These are phyloP conservation scores for Porphyra umbilicalis DNA, from an alignment of 31 red algal species.

Conservation along the genomic window DNA sequence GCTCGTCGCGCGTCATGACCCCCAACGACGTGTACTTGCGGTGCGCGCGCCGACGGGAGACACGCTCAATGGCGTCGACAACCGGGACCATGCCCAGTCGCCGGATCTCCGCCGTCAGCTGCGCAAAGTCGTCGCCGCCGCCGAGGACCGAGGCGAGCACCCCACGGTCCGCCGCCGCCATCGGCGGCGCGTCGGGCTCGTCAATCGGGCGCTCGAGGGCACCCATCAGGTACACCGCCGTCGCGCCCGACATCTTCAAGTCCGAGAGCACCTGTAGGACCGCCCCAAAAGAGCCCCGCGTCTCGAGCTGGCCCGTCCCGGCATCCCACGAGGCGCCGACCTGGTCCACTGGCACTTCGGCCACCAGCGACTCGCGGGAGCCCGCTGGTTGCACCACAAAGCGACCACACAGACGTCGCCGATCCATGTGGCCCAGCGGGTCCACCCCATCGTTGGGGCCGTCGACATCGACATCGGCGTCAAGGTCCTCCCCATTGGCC, in stretches of 20 bases:
- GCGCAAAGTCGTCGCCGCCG: slow-evolving; percentile 43
- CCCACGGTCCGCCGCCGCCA: slow-evolving; percentile 81
- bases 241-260: slow-evolving; percentile 57
- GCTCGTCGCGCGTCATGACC: slow-evolving; percentile 62
- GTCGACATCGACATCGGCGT: slow-evolving; percentile 36
- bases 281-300: slow-evolving; percentile 73
- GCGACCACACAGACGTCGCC: slow-evolving; percentile 55
- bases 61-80: slow-evolving; percentile 88
- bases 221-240: slow-evolving; percentile 92
- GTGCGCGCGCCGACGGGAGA: slow-evolving; percentile 72
- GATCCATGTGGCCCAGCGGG: not conserved
- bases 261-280: slow-evolving; percentile 66
- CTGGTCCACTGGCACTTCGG: slow-evolving; percentile 92
- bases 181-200: slow-evolving; percentile 67
- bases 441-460: slow-evolving; percentile 29
- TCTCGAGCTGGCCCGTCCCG: slow-evolving; percentile 60
- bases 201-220: slow-evolving; percentile 76
- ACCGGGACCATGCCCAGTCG: slow-evolving; percentile 63
- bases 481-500: not conserved
- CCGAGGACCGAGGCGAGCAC: slow-evolving; percentile 70
- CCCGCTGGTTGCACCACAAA: slow-evolving; percentile 89
- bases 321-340: slow-evolving; percentile 90
- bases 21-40: slow-evolving; percentile 85
- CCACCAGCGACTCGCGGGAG: slow-evolving; percentile 46
- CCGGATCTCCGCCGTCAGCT: slow-evolving; percentile 64